A percentile compares a stretch with the other conserved stretches of the same genome.
Evolutionary conservation across 2,329 filamentous ascomycete species (phyloP).

Genomic region (Chrysoporthe austroafricana): DNA sequence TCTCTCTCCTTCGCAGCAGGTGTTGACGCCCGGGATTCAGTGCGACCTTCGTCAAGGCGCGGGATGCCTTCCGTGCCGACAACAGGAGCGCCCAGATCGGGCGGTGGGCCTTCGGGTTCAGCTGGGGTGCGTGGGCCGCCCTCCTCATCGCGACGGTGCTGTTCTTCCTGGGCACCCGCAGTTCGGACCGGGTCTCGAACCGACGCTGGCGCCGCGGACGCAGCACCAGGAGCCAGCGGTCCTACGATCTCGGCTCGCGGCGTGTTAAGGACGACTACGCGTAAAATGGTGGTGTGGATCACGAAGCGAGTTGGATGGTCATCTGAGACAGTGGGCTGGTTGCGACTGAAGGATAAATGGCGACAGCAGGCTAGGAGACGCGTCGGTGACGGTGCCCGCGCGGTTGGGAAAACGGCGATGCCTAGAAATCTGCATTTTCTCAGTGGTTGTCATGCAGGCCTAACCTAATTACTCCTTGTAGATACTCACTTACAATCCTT

Average conservation of each 20-base stretch:
- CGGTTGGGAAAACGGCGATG: too few relatives aligned
- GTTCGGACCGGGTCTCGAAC: constrained; percentile 33
- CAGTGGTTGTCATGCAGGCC: too few relatives aligned
- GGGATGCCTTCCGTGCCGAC: constrained; percentile 63
- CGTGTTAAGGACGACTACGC: constrained; percentile 74
- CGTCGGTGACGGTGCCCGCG: too few relatives aligned
- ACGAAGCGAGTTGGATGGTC: not conserved
- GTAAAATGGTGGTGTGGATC: constrained; percentile 38
- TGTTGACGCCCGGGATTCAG: constrained; percentile 34
- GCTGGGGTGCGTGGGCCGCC: constrained; percentile 71
- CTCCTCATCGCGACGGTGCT: constrained; percentile 69
- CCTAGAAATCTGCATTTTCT: too few relatives aligned
- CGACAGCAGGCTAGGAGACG: too few relatives aligned
- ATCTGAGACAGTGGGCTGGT: too few relatives aligned
- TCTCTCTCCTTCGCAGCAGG: constrained; percentile 15
- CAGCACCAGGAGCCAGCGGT: constrained; percentile 56
- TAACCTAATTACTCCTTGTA: too few relatives aligned
- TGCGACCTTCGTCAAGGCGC: constrained; percentile 68
- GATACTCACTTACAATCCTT: too few relatives aligned
- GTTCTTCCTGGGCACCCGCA: constrained; percentile 66
- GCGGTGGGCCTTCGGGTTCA: constrained; percentile 73
- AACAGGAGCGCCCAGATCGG: constrained; percentile 66
- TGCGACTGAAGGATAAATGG: too few relatives aligned
- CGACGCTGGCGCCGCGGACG: constrained; percentile 49
- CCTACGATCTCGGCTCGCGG: constrained; percentile 59